phyloP scores from a whole-genome alignment of 2,329 filamentous ascomycete genomes.

The Fonsecaea monophora region DNA sequence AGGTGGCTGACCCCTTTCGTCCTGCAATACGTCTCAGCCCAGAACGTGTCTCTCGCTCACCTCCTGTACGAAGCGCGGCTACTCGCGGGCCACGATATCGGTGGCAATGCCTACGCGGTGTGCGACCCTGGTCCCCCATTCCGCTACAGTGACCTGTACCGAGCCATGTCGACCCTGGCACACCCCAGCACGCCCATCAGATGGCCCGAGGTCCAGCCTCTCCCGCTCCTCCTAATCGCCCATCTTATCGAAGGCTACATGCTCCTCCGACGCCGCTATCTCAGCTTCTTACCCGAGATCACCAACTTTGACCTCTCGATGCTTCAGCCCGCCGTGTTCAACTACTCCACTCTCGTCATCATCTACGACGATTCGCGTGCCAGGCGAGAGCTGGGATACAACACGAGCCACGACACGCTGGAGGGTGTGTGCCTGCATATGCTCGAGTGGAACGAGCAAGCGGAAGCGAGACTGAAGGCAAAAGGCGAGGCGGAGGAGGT shows the following conservation, averaged over 20 bases:
- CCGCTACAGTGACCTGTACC: conserved; percentile 45
- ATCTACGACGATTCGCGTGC: conserved; percentile 26
- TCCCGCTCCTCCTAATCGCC: conserved; percentile 44
- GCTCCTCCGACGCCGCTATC: conserved; percentile 42
- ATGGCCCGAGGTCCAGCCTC: conserved; percentile 41
- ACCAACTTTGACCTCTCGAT: conserved; percentile 42
- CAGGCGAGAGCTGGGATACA: conserved; percentile 43
- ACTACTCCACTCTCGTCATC: conserved; percentile 42
- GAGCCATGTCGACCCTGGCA: conserved; percentile 42
- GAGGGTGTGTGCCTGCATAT: conserved; percentile 46
- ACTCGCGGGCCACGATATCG: conserved; percentile 51
- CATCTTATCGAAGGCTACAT: conserved; percentile 46
- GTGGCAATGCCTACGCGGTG: conserved; percentile 59
- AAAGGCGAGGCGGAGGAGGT: conserved; percentile 8
- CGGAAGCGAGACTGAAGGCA: conserved; percentile 21
- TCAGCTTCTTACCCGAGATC: conserved; percentile 32
- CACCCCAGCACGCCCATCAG: conserved; percentile 41
- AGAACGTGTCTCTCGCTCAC: conserved; percentile 63
- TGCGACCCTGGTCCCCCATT: conserved; percentile 58
- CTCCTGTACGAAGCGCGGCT: conserved; percentile 59
- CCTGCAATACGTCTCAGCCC: conserved; percentile 59
- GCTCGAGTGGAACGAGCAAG: conserved; percentile 45
- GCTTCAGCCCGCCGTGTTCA: conserved; percentile 46
- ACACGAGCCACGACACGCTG: conserved; percentile 43
- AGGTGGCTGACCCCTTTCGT: conserved; percentile 55